Evolutionary conservation across 2,329 filamentous ascomycete genomes (phyloP), one percentile per base, ranked within the genome.

Genomic region (Didymella sp.): DNA sequence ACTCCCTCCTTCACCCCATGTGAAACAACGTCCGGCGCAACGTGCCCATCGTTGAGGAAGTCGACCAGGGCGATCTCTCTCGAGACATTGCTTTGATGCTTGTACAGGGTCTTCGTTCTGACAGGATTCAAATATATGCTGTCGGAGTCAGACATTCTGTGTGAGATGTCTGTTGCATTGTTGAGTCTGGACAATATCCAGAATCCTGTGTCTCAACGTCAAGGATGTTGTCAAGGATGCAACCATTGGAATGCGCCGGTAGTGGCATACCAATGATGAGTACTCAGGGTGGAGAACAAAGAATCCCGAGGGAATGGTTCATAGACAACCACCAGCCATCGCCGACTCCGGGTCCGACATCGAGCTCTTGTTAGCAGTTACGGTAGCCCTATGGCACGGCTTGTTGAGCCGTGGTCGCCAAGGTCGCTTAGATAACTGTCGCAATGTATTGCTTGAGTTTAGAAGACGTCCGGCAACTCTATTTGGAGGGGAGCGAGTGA

Each of bases 101-200:
- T 31, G 47, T 50, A 50, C 47, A 42, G n/a, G 7, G 28, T 15
- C 19, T 42, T 50, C 4, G 37, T 27, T 13, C 38, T 25, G 19
- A 15, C 15, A 6, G 24, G 37, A 3, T 33, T 25, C 19, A 41
- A 31, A 8, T 30, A 27, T n/a, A 25, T 15, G 15, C 38, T 50
- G 2, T 50, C 47, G 9, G 47, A 33, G 47, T 50, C 47, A 42
- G 47, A 42, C 47, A 50, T 50, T 27, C 38, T 50, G 37, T 4
- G 6, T 12, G 38, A 33, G 7, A 28, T 25, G 28, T 8, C 4
- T 31, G 27, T 15, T 22, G 43, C n/a, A 31, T 43, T 21, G 45
- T 48, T 30, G 27, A 15, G n/a, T 12, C 9, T n/a, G 37, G n/a
- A 37, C 21, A 40, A 42, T 9, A 13, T 13, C 9, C 13, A 24